These are phyloP conservation scores for Smittium culicis DNA, from an alignment of 371 early-diverging fungal genomes.

Conservation along the genomic window DNA sequence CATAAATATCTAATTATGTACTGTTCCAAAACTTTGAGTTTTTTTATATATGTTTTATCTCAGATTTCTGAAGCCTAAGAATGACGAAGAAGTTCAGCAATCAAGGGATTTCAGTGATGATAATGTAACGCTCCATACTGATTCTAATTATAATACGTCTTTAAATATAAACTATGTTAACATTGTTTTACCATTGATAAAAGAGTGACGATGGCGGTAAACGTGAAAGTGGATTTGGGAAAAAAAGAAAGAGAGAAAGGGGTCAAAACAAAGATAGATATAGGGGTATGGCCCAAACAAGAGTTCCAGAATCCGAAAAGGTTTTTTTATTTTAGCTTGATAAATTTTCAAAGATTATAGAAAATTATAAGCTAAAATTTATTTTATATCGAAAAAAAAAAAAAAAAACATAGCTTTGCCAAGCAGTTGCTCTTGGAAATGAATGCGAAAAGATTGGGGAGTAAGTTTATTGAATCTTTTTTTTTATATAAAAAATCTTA, in stretches of 20 bases:
- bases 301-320: conserved; percentile 6
- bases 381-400: background rate
- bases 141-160: background rate
- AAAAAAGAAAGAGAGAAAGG: background rate
- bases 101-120: background rate
- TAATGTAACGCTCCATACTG: background rate
- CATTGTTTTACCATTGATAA: background rate
- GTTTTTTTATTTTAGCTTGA: background rate
- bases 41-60: no score
- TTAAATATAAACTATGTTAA: background rate
- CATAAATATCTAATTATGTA: background rate
- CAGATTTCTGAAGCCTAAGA: conserved; percentile 1
- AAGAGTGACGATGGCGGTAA: background rate
- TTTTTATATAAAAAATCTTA: no score
- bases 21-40: background rate
- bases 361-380: background rate
- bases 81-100: background rate
- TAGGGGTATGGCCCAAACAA: conserved; percentile 3
- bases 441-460: conserved; percentile 31
- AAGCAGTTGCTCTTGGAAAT: conserved; percentile 32
- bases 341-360: background rate
- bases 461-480: background rate
- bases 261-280: conserved; percentile 13
- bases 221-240: background rate
- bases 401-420: conserved; percentile 34